Evolutionary conservation across 176 grass and related monocot genomes (phyloP), one percentile per base, ranked within the genome.

Genomic region (Aechmea fasciata): DNA sequence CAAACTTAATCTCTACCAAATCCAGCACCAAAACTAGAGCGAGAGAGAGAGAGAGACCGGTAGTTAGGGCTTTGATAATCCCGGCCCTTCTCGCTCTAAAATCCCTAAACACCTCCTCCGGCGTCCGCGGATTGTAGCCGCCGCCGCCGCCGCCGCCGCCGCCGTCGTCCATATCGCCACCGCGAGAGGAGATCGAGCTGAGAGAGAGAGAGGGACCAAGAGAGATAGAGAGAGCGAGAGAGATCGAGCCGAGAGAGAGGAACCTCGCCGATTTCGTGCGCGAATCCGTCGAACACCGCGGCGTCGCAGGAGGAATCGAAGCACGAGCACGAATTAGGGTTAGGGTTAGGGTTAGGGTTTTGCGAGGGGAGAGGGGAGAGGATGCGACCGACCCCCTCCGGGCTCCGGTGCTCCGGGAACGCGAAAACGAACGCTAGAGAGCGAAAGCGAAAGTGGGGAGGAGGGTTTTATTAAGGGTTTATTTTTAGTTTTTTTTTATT

Each of bases 61-160:
- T 93, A 73, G 90, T 93, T 69, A 93, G 90, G 55, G 90, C 90
- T 79, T 93, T 93, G 65, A 86, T 51, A 75, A 93, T 81, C 54
- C 85, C 90, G 2, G 90, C 79, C 13, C 90, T 83, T 75, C 90
- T 78, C 9, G 83, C 90, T 78, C 78, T 81, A 72, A 83, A 93
- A 70, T 93, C 83, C 63, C 81, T 75, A 74, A 89, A 93, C 2
- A 93, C 80, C 71, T 93, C 86, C 83, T 93, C 90, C 0, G 90
- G 77, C 10, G 77, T 83, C 63, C 78, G 73, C 73, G 77, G 62
- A 66, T 88, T 75, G 85, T 83, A 81, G 49, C 75, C 47, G 69
- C 71, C 50, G 14, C 70, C 65, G n/a, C n/a, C n/a, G n/a, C n/a
- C 55, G 51, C 74, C 51, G 64, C 82, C 25, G 66, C 65, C 72